phyloP scores from a whole-genome alignment of 2,329 filamentous ascomycete genomes.

The Aspergillus pseudoglaucus region DNA sequence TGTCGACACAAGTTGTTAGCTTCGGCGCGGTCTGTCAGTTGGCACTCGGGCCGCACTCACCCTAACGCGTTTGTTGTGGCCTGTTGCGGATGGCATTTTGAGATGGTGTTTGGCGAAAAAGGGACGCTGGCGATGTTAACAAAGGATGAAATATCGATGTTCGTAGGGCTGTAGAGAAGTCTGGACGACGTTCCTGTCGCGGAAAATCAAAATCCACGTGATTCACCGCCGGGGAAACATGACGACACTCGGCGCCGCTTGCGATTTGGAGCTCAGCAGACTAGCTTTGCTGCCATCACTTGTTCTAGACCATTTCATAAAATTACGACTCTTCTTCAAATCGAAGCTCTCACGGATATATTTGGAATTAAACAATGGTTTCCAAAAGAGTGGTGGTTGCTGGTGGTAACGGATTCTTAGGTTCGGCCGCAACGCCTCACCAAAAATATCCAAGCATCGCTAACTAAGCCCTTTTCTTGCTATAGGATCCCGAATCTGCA shows the following conservation, averaged over 20 bases:
- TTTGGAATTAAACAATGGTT: conserved; percentile 36
- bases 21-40: neutral
- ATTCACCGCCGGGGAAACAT: neutral
- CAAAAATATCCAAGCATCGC: neutral
- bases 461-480: neutral
- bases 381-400: conserved; percentile 81
- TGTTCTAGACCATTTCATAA: neutral
- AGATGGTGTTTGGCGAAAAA: neutral
- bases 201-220: neutral
- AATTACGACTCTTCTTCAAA: no score
- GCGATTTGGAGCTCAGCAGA: neutral
- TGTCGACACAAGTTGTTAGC: conserved; percentile 20
- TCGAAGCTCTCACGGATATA: no score
- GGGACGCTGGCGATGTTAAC: no score
- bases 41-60: conserved; percentile 20
- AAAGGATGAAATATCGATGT: neutral
- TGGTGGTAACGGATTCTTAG: conserved; percentile 88
- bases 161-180: neutral
- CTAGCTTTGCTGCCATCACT: neutral
- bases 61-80: conserved; percentile 48
- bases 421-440: conserved; percentile 38
- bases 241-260: neutral
- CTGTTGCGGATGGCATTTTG: conserved; percentile 48
- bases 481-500: conserved; percentile 73
- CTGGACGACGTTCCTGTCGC: neutral